Evolutionary conservation across 2,329 filamentous ascomycete genomes (phyloP), one percentile per base, ranked within the genome.

Genomic region (Ophiobolus disseminans): DNA sequence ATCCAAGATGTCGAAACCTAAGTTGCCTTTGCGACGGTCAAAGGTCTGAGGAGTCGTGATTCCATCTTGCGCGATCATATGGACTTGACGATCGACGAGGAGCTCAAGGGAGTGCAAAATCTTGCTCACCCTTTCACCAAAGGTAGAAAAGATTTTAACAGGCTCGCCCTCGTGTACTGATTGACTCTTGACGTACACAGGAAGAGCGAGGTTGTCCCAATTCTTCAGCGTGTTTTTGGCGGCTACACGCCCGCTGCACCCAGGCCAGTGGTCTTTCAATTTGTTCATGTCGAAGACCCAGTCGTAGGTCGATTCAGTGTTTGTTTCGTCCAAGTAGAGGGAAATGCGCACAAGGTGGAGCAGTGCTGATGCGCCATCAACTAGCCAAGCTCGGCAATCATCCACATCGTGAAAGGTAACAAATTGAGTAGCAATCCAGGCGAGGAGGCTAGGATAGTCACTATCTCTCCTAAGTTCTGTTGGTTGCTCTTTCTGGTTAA

Each of bases 331-430:
- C 6, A 23, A 20, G 13, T 45, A 20, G 10, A 50, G 35, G 3
- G 46, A 47, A 1, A 43, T 21, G 2, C 46, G 39, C 1, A 38
- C 51, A 2, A 76, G 62, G 45, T 77, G 72, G 6, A 76, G 62
- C 17, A 76, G 41, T 5, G 69, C 71, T 44, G 63, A 70, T 8
- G 62, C 57, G n/a, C 73, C 74, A 45, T 75, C 69, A 0, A 73
- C 50, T 1, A 75, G 46, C 71, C 72, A 76, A 1, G 63, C 72
- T 28, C 67, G 58, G 26, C 56, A 61, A n/a, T 60, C 60, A 14
- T 23, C 48, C 10, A 45, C 57, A 34, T 66, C 68, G 49, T 54
- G 66, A 3, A 62, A 45, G 2, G 58, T 49, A 0, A 65, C 58
- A 6, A 40, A 35, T 6, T 49, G 46, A 5, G 14, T 4, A 3